Percentiles rank a stretch among this genome's conserved stretches.
Evolutionary conservation across 2,329 filamentous ascomycete species (phyloP).

Genomic region (Waltergamsia citrina): DNA sequence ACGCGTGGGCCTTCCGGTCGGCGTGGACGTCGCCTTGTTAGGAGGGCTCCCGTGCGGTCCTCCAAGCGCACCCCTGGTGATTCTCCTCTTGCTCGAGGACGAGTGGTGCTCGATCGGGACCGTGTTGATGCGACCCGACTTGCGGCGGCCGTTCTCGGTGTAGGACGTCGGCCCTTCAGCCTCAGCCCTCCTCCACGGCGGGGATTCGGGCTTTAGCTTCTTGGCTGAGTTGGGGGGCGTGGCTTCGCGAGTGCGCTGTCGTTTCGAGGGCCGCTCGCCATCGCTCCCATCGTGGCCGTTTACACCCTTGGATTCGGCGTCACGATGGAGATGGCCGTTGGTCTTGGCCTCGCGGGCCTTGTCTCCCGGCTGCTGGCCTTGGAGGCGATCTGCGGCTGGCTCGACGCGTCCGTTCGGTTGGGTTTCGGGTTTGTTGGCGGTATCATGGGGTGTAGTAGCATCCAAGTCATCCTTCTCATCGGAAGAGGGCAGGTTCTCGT

Average conservation of each 20-base stretch:
- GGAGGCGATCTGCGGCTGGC: slow-evolving; percentile 8
- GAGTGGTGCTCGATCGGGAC: slow-evolving; percentile 45
- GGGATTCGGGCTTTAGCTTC: slow-evolving; percentile 53
- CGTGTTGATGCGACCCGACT: slow-evolving; percentile 54
- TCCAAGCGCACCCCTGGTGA: slow-evolving; percentile 32
- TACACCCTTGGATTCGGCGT: slow-evolving; percentile 28
- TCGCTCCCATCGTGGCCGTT: slow-evolving; percentile 29
- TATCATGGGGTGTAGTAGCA: slow-evolving; percentile 3
- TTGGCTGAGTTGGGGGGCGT: slow-evolving; percentile 29
- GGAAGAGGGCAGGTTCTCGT: no score
- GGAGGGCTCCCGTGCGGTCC: slow-evolving; percentile 13
- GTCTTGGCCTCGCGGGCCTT: slow-evolving; percentile 11
- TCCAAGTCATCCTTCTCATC: no score
- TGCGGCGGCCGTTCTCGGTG: slow-evolving; percentile 60
- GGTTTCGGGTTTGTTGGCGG: not conserved
- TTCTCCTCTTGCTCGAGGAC: slow-evolving; percentile 37
- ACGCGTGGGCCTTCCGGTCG: slow-evolving; percentile 14
- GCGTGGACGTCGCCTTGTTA: slow-evolving; percentile 10
- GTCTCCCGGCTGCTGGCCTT: slow-evolving; percentile 1
- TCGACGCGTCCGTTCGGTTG: slow-evolving; percentile 5
- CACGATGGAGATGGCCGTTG: slow-evolving; percentile 13
- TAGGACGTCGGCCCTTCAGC: slow-evolving; percentile 86
- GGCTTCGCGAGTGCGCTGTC: slow-evolving; percentile 47
- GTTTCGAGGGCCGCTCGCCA: slow-evolving; percentile 50
- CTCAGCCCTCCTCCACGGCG: slow-evolving; percentile 83